These are phyloP conservation scores for Pistacia atlantica DNA, from an alignment of 345 rosid species.

Conservation along the genomic window DNA sequence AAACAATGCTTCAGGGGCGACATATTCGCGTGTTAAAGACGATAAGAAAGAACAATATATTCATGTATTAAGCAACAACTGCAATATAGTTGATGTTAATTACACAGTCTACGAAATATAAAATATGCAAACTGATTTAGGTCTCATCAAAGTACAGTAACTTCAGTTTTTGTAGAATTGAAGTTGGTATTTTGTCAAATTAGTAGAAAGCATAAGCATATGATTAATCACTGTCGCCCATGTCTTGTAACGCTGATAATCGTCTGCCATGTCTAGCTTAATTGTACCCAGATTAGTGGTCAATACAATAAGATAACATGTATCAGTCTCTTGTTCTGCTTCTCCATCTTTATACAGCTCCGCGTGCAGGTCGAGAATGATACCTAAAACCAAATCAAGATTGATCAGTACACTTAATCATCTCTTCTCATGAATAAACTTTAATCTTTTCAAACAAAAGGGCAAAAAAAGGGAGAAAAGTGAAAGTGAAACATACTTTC, in stretches of 20 bases:
- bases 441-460: background rate
- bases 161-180: constrained; percentile 45
- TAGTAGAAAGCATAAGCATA: constrained; percentile 69
- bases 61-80: constrained; percentile 1
- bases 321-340: constrained; percentile 39
- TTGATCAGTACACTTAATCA: background rate
- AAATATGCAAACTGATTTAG: background rate
- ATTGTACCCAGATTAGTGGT: constrained; percentile 61
- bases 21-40: background rate
- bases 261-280: constrained; percentile 85
- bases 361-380: constrained; percentile 66
- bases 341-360: constrained; percentile 63
- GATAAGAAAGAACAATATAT: background rate
- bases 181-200: constrained; percentile 50
- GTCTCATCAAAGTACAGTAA: background rate
- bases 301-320: constrained; percentile 72
- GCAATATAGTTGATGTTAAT: constrained; percentile 17
- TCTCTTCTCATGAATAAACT: background rate
- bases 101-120: constrained; percentile 22
- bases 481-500: constrained; percentile 48
- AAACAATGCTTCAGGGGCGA: background rate
- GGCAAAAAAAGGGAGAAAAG: background rate
- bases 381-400: constrained; percentile 41
- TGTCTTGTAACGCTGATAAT: constrained; percentile 60
- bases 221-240: constrained; percentile 76